Evolutionary conservation across 371 early-diverging fungal genomes (phyloP), one percentile per base, ranked within the genome.

Genomic region (Zychaea mexicana): DNA sequence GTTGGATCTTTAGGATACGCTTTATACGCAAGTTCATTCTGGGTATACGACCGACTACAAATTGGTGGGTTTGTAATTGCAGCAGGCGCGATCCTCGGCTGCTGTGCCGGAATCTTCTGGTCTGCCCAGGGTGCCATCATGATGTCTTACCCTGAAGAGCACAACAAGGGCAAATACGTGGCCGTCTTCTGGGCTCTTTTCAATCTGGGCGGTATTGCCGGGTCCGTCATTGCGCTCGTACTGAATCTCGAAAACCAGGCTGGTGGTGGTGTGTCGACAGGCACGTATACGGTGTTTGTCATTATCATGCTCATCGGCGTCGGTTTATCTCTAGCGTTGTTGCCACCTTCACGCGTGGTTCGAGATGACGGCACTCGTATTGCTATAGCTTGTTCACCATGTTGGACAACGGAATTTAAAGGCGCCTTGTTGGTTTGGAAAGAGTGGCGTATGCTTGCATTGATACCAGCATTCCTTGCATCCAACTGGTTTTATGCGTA

Each of bases 401-500:
- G 70, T 58, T 84, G 82, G 68, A 74, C 67, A n/a, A 45, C 65
- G 15, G 92, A 93, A 69, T 64, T 86, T 22, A 68, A 81, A n/a
- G 81, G 85, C 30, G 80, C 90, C 36, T 26, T 88, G 17, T 71
- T 71, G 49, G 83, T 90, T 12, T 92, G 91, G 83, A 65, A 64
- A 32, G 87, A 92, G 67, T 85, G 65, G 60, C 65, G 65, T 22
- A 59, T 65, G 10, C 17, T 65, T 42, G 58, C 58, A 21, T 65
- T 65, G 59, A 52, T 87, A 10, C 92, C 92, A 19, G 76, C 90
- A 69, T 90, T 88, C 71, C 78, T 91, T 55, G 76, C 89, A 26
- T 88, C 90, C 64, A 92, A 92, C 66, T 92, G 88, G 83, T 84
- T 90, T 77, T 92, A 91, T 72, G 78, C 88, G 6, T 92, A 92